Evolutionary conservation across 116 monocot genomes (phyloP).

Genomic region (Thalassia testudinum): DNA sequence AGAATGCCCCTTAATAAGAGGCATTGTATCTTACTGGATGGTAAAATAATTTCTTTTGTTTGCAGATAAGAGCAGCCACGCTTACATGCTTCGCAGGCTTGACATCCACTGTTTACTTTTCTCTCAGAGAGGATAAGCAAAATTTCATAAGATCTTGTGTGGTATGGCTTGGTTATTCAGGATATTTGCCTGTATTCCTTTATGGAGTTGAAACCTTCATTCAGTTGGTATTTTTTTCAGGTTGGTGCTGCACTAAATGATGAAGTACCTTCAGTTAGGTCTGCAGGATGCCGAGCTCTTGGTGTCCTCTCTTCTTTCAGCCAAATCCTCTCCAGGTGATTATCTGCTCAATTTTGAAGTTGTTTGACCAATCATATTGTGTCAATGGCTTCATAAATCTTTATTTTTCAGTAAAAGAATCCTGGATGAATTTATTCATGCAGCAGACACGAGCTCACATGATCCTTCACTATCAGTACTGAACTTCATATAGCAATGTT

Average conservation of each 20-base stretch:
- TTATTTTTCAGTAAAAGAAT: slow-evolving; percentile 30
- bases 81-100: slow-evolving; percentile 93
- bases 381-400: background rate
- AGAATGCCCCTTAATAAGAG: no score
- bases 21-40: no score
- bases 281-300: slow-evolving; percentile 92
- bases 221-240: slow-evolving; percentile 16
- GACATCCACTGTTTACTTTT: slow-evolving; percentile 69
- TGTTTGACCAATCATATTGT: background rate
- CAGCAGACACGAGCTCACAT: slow-evolving; percentile 49
- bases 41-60: background rate
- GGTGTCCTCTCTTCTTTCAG: slow-evolving; percentile 78
- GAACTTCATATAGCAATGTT: background rate
- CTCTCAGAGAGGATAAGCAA: slow-evolving; percentile 43
- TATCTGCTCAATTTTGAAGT: background rate
- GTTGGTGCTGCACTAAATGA: slow-evolving; percentile 49
- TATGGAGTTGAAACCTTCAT: background rate
- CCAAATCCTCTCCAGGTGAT: slow-evolving; percentile 42
- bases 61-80: slow-evolving; percentile 79
- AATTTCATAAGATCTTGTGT: slow-evolving; percentile 44
- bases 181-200: slow-evolving; percentile 1
- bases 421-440: slow-evolving; percentile 54
- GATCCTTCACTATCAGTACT: slow-evolving; percentile 55
- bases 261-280: slow-evolving; percentile 49
- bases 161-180: slow-evolving; percentile 29